Conservation (phyloP, 352 stramenopile species). For the Globisporangium nunn region DNA sequence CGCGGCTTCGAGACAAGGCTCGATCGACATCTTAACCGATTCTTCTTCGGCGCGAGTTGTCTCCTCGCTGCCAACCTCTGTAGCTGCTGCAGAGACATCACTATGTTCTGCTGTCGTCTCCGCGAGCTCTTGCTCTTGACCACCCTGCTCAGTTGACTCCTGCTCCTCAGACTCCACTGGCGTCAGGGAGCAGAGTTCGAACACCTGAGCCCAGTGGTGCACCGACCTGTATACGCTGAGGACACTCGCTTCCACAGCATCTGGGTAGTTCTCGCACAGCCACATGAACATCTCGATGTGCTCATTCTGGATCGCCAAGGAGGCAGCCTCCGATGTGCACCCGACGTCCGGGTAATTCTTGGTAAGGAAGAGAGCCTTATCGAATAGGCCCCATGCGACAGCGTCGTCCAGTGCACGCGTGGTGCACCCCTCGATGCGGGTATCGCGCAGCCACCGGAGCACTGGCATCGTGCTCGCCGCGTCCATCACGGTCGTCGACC, state of each 20-base stretch:
- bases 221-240: not conserved
- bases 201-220: not conserved
- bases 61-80: not conserved
- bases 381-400: not conserved
- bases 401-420: not conserved
- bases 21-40: not conserved
- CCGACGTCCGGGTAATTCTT: not conserved
- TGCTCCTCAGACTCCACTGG: not conserved
- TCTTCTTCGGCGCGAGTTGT: not conserved
- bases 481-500: not conserved
- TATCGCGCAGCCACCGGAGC: conserved; percentile 4
- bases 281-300: conserved; percentile 5
- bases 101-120: not conserved
- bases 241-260: not conserved
- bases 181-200: not conserved
- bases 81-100: not conserved
- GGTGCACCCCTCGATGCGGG: not conserved
- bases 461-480: not conserved
- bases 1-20: no score
- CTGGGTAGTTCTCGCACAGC: not conserved
- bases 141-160: not conserved
- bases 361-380: not conserved
- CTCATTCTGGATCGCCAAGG: not conserved
- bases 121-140: not conserved
- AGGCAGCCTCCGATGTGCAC: not conserved